Evolutionary conservation across 768 basidiomycete species (phyloP).

Genomic region (Agaricus sinodeliciosus): DNA sequence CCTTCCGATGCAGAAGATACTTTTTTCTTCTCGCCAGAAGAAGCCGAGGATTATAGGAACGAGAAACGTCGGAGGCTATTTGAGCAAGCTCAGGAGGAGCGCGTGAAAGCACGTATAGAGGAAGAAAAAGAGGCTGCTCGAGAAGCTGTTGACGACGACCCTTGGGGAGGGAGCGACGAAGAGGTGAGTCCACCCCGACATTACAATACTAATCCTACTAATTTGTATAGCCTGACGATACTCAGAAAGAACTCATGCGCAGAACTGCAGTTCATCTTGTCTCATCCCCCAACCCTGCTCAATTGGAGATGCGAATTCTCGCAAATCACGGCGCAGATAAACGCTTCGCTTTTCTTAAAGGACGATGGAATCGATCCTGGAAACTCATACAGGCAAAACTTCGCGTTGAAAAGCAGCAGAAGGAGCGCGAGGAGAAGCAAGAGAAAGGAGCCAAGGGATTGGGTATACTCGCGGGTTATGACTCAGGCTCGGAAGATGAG

Average conservation of each 20-base stretch:
- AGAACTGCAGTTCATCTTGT: constrained; percentile 67
- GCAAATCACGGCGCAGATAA: constrained; percentile 77
- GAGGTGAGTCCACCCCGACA: constrained; percentile 36
- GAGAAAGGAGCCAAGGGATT: constrained; percentile 25
- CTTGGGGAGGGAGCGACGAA: constrained; percentile 67
- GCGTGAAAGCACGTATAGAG: constrained; percentile 50
- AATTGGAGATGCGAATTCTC: constrained; percentile 84
- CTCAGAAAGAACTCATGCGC: constrained; percentile 60
- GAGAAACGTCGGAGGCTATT: constrained; percentile 62
- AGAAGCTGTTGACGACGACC: constrained; percentile 29
- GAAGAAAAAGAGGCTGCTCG: constrained; percentile 34
- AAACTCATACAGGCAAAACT: constrained; percentile 41
- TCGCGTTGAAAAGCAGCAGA: constrained; percentile 22
- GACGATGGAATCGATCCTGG: constrained; percentile 71
- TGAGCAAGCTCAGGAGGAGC: constrained; percentile 53
- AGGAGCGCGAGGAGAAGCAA: constrained; percentile 20
- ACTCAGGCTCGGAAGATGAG: constrained; percentile 30
- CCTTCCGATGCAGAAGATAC: constrained; percentile 83
- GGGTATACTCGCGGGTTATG: constrained; percentile 55
- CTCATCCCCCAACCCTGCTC: constrained; percentile 68
- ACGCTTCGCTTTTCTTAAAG: constrained; percentile 77
- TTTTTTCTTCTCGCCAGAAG: constrained; percentile 68
- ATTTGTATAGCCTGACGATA: constrained; percentile 46
- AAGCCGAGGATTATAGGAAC: constrained; percentile 57
- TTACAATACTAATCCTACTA: background rate